A percentile compares a stretch with the other conserved stretches of the same genome.
These are phyloP conservation scores for Staphylotrichum tortipilum DNA, from an alignment of 495 filamentous ascomycete genomes.

Conservation along the genomic window DNA sequence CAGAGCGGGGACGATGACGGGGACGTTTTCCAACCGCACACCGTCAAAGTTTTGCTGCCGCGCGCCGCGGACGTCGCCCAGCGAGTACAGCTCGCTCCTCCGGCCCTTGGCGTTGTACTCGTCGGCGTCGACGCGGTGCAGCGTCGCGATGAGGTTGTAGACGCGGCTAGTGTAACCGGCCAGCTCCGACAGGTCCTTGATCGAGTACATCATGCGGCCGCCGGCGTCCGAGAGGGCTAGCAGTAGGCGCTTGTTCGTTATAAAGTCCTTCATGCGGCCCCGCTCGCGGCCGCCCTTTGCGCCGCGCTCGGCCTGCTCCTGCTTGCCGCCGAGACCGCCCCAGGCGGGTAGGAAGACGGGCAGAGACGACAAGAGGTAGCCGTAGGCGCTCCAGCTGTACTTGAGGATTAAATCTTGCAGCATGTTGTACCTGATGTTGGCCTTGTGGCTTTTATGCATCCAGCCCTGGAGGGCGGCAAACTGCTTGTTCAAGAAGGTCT, in stretches of 20 bases:
- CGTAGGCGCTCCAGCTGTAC: conserved; percentile 96
- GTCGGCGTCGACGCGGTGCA: conserved; percentile 87
- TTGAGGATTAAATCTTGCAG: conserved; percentile 97
- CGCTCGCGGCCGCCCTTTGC: conserved; percentile 55
- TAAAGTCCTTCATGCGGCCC: conserved; percentile 94
- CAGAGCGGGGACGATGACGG: conserved; percentile 77
- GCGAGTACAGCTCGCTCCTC: conserved; percentile 71
- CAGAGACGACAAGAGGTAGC: conserved; percentile 84
- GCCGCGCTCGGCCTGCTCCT: conserved; percentile 46
- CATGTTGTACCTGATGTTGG: conserved; percentile 98
- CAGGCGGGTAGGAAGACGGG: conserved; percentile 93
- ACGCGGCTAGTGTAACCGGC: conserved; percentile 93
- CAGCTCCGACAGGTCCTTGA: conserved; percentile 95
- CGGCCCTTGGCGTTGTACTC: conserved; percentile 67
- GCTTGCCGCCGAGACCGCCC: conserved; percentile 69
- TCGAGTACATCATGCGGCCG: conserved; percentile 96
- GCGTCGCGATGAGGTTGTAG: conserved; percentile 86
- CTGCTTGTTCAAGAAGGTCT: conserved; percentile 75
- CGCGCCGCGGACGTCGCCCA: conserved; percentile 86
- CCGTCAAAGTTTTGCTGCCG: conserved; percentile 91
- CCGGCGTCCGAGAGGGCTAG: conserved; percentile 94
- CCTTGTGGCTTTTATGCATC: conserved; percentile 94
- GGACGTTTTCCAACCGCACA: conserved; percentile 86
- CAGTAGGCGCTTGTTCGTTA: conserved; percentile 98
- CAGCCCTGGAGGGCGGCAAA: conserved; percentile 84